Base-by-base conservation (phyloP, 345 rosid genomes). In the Cochlearia excelsa region DNA sequence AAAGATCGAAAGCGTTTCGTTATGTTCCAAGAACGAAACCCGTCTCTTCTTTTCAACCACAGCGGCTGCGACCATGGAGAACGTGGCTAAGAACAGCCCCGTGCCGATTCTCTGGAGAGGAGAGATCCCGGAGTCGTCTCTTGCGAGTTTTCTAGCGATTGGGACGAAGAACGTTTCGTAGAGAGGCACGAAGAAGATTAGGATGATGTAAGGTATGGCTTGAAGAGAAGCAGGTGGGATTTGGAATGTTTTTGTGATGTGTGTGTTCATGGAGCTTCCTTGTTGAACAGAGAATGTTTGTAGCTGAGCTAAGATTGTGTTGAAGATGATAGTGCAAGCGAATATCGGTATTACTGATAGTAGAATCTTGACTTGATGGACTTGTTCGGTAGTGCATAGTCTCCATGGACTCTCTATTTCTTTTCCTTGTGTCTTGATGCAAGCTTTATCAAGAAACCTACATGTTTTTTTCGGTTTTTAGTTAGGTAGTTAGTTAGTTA, bases 371-470 rank as follows among this genome's bases (percentile, higher is more conserved):
- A 78, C 85, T 74, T 85, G 83, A 61, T 79, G 81, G 4, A 85
- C 88, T 74, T 83, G 86, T 63, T 66, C 68, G 46, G 79, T 75
- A 0, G 80, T 84, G 82, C 99, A 93, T 1, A 93, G 78, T 75
- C 85, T 81, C 99, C 99, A 93, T 59, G 91, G 94, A 61, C 85
- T 78, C 78, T 92, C 97, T 3, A 45, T 65, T 65, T 59, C 30
- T 50, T 75, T 87, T 34, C 76, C 90, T 56, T 86, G 74, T 39
- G 56, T 71, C 68, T 68, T 86, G 63, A 89, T 82, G 84, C 90
- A 89, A 7, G 95, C 99, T 70, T 89, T 93, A 67, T 93, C 87
- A 75, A 93, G 78, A 77, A 85, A 93, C 78, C 98, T 91, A 61
- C 68, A 68, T 5, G 30, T 44, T 29, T 29, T 30, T 3, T 9